Evolutionary conservation across 306 rosid species (phyloP).

Genomic region (Argentina anserina): DNA sequence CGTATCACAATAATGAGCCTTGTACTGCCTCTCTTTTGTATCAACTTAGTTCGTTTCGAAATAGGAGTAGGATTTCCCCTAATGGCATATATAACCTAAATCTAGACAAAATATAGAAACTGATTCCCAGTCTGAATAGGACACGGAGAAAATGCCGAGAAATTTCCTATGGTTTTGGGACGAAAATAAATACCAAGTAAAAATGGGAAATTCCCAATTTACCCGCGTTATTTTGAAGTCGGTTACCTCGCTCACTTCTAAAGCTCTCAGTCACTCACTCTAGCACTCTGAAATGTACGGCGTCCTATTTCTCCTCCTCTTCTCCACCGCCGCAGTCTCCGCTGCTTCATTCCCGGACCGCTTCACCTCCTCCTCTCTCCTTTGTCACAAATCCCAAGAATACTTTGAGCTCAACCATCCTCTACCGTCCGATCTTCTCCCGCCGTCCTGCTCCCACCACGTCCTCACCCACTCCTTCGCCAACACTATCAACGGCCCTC

Average conservation of each 20-base stretch:
- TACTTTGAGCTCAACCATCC: conserved; percentile 60
- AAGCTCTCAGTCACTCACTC: not conserved
- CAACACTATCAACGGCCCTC: conserved; percentile 61
- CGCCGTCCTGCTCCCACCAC: conserved; percentile 49
- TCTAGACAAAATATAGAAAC: too few species aligned
- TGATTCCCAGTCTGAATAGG: not conserved
- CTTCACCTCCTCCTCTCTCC: conserved; percentile 19
- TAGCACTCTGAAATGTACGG: conserved; percentile 21
- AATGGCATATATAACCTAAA: too few species aligned
- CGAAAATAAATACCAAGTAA: not conserved
- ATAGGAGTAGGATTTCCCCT: too few species aligned
- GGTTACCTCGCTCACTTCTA: not conserved
- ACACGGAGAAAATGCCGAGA: not conserved
- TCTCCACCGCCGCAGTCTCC: conserved; percentile 15
- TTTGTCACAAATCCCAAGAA: conserved; percentile 12
- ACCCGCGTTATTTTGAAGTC: not conserved
- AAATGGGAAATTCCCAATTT: not conserved
- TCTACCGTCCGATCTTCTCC: conserved; percentile 34
- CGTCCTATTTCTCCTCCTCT: conserved; percentile 1
- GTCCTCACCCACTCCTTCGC: conserved; percentile 63
- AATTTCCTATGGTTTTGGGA: not conserved
- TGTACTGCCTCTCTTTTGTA: not conserved
- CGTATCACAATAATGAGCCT: too few species aligned
- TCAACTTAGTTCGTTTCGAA: not conserved
- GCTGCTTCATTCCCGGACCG: conserved; percentile 39